A percentile compares a stretch with the other conserved stretches of the same genome.
phyloP scores from a whole-genome alignment of 768 basidiomycete species.

The Baorangia bicolor region DNA sequence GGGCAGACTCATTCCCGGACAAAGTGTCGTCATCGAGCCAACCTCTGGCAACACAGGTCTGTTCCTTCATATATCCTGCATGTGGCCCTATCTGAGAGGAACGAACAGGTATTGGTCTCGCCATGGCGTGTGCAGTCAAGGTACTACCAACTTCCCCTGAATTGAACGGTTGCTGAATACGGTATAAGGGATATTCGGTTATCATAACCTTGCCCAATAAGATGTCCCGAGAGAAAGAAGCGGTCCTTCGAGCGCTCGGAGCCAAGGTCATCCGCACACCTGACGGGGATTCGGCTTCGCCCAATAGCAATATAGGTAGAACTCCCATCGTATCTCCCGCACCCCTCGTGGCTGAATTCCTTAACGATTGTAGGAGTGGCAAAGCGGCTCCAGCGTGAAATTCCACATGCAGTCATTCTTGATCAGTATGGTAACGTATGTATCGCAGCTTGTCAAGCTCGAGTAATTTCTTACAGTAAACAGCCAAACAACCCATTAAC shows the following conservation, averaged over 20 bases:
- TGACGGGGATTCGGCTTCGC: conserved; percentile 85
- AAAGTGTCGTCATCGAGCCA: conserved; percentile 93
- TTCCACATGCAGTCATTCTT: conserved; percentile 84
- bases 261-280: conserved; percentile 96
- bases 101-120: conserved; percentile 80
- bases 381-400: conserved; percentile 67
- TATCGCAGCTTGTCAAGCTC: background rate
- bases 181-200: conserved; percentile 85
- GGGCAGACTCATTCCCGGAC: conserved; percentile 80
- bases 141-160: conserved; percentile 39
- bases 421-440: conserved; percentile 86
- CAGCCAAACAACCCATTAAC: conserved; percentile 85
- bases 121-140: conserved; percentile 92
- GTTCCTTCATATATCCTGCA: conserved; percentile 16
- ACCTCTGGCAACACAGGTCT: conserved; percentile 94
- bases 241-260: conserved; percentile 84
- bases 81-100: background rate
- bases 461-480: background rate
- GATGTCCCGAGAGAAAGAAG: conserved; percentile 97
- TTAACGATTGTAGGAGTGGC: conserved; percentile 88
- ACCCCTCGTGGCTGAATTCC: conserved; percentile 82
- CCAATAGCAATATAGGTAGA: conserved; percentile 90
- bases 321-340: conserved; percentile 30
- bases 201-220: conserved; percentile 92
- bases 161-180: conserved; percentile 62